phyloP scores from a whole-genome alignment of 306 rosid genomes.

The Pterocarpus santalinus region DNA sequence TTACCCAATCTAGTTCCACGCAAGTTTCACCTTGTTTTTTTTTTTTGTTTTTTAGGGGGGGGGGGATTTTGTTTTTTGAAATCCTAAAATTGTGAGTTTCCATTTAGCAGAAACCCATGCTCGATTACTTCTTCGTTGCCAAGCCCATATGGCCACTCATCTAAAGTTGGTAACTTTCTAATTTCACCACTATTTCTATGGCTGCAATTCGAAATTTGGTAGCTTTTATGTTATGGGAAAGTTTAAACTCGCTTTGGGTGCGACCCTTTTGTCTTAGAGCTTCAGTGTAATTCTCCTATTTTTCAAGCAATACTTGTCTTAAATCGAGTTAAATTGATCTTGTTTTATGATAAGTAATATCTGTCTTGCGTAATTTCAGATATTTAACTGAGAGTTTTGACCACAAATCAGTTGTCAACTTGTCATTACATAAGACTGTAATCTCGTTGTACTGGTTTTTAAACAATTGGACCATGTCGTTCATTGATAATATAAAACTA shows the following conservation, averaged over 20 bases:
- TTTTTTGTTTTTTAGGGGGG: not conserved
- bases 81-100: not conserved
- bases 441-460: not conserved
- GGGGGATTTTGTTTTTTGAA: not conserved
- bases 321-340: not conserved
- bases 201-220: slow-evolving; percentile 12
- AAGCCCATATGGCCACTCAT: slow-evolving; percentile 60
- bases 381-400: slow-evolving; percentile 10
- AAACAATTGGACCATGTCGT: not conserved
- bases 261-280: slow-evolving; percentile 17
- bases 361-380: slow-evolving; percentile 20
- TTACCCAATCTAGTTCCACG: not conserved
- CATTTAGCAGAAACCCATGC: slow-evolving; percentile 57
- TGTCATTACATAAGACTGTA: not conserved
- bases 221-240: not conserved
- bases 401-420: not conserved
- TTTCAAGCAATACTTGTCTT: not conserved
- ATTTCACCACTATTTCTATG: not conserved
- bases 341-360: not conserved
- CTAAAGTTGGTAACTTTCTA: slow-evolving; percentile 59
- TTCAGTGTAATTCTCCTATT: not conserved
- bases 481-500: not conserved
- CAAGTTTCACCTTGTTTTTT: not conserved
- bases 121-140: slow-evolving; percentile 63
- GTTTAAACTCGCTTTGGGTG: not conserved